Conservation (phyloP, 371 early-diverging fungal species). For the Thermomucor indicae-seudaticae region DNA sequence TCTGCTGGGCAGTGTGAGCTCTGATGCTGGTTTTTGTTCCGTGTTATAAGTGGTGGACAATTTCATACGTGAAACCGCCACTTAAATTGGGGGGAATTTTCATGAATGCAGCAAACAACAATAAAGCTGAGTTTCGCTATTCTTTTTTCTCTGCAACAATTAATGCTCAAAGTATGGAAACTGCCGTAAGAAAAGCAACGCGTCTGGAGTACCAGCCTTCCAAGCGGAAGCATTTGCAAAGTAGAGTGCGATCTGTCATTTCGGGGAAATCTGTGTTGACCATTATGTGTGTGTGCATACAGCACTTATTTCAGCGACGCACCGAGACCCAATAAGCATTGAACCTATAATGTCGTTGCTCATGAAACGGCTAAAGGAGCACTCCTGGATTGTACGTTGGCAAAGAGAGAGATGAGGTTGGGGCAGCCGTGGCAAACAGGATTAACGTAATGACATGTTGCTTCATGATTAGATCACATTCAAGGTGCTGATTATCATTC, state of each 20-base stretch:
- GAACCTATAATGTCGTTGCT: constrained; percentile 56
- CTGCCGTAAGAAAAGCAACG: constrained; percentile 75
- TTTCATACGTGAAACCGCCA: too few relatives aligned
- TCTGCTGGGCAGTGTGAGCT: too few relatives aligned
- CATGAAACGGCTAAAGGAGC: constrained; percentile 60
- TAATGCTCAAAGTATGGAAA: constrained; percentile 53
- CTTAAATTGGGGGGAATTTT: too few relatives aligned
- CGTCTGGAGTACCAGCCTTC: constrained; percentile 72
- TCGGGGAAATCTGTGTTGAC: neutral
- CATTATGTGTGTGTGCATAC: constrained; percentile 3
- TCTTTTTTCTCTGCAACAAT: neutral
- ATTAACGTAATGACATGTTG: constrained; percentile 18
- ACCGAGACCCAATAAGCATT: constrained; percentile 47
- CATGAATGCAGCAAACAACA: too few relatives aligned
- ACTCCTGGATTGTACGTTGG: constrained; percentile 74
- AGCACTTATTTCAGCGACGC: constrained; percentile 47
- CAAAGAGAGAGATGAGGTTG: neutral
- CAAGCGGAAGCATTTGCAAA: constrained; percentile 82
- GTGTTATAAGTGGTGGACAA: too few relatives aligned
- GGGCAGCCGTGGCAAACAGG: constrained; percentile 2
- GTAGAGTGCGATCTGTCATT: constrained; percentile 41
- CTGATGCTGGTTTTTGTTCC: too few relatives aligned
- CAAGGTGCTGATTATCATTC: constrained; percentile 83
- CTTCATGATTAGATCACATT: constrained; percentile 67
- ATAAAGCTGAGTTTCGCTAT: too few relatives aligned